Conservation (phyloP, 352 stramenopile species). For the Globisporangium echinulatum region DNA sequence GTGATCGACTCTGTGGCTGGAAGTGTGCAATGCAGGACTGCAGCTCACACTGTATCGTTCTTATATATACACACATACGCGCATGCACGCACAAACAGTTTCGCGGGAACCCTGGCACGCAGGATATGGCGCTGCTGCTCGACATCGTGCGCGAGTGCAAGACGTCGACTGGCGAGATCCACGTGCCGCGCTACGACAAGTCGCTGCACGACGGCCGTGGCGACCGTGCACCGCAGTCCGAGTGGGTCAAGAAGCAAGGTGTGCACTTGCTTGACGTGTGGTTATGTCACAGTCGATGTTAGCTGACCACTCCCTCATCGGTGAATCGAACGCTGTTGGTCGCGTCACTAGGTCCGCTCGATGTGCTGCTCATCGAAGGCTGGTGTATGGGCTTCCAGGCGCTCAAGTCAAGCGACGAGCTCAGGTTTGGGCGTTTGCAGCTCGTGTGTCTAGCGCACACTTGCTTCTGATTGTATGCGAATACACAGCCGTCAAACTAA, state of each 20-base stretch:
- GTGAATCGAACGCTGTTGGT: background rate
- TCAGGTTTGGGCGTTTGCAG: slow-evolving; percentile 22
- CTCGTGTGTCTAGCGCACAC: too few species aligned
- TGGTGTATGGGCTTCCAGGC: slow-evolving; percentile 84
- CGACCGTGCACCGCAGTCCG: slow-evolving; percentile 45
- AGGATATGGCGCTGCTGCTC: slow-evolving; percentile 66
- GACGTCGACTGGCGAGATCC: slow-evolving; percentile 28
- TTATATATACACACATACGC: too few species aligned
- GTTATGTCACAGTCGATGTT: too few species aligned
- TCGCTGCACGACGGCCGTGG: slow-evolving; percentile 63
- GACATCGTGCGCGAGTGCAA: slow-evolving; percentile 57
- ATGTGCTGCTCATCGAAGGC: slow-evolving; percentile 80
- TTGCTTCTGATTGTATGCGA: background rate
- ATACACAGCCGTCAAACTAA: background rate
- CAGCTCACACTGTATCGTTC: too few species aligned
- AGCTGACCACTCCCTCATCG: too few species aligned
- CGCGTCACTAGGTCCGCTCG: slow-evolving; percentile 43
- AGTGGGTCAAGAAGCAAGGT: slow-evolving; percentile 55
- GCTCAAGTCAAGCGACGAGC: slow-evolving; percentile 20
- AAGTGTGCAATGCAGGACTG: too few species aligned
- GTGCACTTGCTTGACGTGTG: too few species aligned
- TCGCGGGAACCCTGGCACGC: slow-evolving; percentile 76
- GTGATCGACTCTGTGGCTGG: too few species aligned
- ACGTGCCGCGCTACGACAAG: slow-evolving; percentile 76
- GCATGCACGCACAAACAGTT: slow-evolving; percentile 25